Evolutionary conservation across 179 eudicot species (phyloP), one percentile per base, ranked within the genome.

Genomic region (Carnegiea gigantea): DNA sequence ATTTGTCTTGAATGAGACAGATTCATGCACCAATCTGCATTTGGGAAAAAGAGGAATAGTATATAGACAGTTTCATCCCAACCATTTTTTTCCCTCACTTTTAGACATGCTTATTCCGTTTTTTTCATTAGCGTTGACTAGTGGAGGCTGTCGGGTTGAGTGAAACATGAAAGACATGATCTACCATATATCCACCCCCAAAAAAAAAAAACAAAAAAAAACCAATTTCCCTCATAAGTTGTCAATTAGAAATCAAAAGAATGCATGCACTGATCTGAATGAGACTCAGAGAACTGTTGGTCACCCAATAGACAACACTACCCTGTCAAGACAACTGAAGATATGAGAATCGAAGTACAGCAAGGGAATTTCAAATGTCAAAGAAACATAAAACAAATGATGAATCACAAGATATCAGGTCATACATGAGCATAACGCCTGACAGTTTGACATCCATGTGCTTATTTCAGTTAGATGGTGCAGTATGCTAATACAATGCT

Each of bases 291-390:
- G 94, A 91, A 85, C 95, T 92, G 84, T 93, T 97, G 46, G 93
- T 92, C 71, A 87, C 85, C 99, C 99, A 97, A 79, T 93, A 95
- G 67, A 97, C 89, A 81, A 91, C 93, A 88, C 98, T 89, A 51
- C 98, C 98, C 98, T 97, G 94, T 84, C 88, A 83, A 80, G 80
- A 65, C 70, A 82, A 81, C 48, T 65, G 28, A 60, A 77, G 40
- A 68, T 28, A 70, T 59, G 62, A 81, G 77, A 79, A 53, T 46
- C 23, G 17, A 44, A 53, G 44, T 23, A 51, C 40, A 28, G 60
- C 40, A 65, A 10, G 15, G 46, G 54, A 38, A 73, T 36, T 40
- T 26, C n/a, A 15, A 70, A 53, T 51, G 20, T 65, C 53, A 76
- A 49, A 48, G 68, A 81, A n/a, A 44, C 18, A 30, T 64, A n/a